Percentiles rank a stretch among this genome's conserved stretches.
Evolutionary conservation across 352 stramenopile genomes (phyloP).

Genomic region (Saprolegnia diclina): DNA sequence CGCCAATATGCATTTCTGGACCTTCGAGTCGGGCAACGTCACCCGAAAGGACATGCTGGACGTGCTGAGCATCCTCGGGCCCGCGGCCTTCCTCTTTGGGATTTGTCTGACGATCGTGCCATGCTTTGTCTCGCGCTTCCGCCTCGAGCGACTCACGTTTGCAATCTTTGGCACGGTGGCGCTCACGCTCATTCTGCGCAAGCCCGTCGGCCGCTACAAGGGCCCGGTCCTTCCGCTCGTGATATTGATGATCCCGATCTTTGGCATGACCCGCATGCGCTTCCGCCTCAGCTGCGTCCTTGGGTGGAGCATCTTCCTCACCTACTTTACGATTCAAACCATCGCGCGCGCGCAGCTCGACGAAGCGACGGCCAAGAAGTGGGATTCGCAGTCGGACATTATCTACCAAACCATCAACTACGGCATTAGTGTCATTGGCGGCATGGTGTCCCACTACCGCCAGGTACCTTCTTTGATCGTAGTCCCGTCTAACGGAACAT

Average conservation of each 20-base stretch:
- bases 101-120: slow-evolving; percentile 47
- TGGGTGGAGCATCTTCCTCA: slow-evolving; percentile 63
- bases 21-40: slow-evolving; percentile 12
- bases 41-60: slow-evolving; percentile 24
- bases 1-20: slow-evolving; percentile 25
- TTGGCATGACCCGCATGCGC: slow-evolving; percentile 74
- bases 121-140: slow-evolving; percentile 38
- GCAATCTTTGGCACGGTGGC: slow-evolving; percentile 54
- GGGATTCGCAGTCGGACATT: slow-evolving; percentile 67
- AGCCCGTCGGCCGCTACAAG: slow-evolving; percentile 61
- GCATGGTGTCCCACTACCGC: slow-evolving; percentile 79
- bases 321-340: slow-evolving; percentile 57
- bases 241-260: slow-evolving; percentile 74
- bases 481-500: not conserved
- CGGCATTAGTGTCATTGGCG: slow-evolving; percentile 68
- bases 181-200: slow-evolving; percentile 62
- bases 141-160: slow-evolving; percentile 61
- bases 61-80: slow-evolving; percentile 16
- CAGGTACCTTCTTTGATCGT: no score
- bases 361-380: slow-evolving; percentile 30
- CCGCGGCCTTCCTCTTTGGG: slow-evolving; percentile 40
- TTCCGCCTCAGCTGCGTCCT: slow-evolving; percentile 66
- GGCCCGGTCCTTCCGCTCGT: slow-evolving; percentile 66
- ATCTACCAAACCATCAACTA: slow-evolving; percentile 83
- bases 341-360: slow-evolving; percentile 41